phyloP scores from a whole-genome alignment of 2,329 filamentous ascomycete species.

The Rhynchosporium agropyri region DNA sequence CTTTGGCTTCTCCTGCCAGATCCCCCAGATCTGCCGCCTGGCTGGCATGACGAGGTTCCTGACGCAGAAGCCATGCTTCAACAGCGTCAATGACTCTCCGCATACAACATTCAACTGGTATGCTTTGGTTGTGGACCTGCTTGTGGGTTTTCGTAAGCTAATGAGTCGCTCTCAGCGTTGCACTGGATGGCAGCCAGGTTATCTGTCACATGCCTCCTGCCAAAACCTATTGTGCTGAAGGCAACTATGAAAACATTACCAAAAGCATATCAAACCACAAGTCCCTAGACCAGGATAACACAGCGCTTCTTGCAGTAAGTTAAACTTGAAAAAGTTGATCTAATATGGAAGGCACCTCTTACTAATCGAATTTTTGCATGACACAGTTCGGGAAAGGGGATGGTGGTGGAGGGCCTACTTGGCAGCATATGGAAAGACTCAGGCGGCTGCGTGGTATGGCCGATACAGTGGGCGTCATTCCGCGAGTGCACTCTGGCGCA shows the following conservation, averaged over 20 bases:
- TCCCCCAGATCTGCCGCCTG: conserved; percentile 89
- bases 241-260: conserved; percentile 91
- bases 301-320: conserved; percentile 72
- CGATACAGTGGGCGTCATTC: conserved; percentile 81
- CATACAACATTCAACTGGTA: conserved; percentile 95
- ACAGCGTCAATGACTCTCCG: conserved; percentile 99
- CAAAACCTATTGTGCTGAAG: conserved; percentile 93
- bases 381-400: conserved; percentile 85
- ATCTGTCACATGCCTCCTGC: conserved; percentile 96
- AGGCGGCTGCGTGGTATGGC: conserved; percentile 88
- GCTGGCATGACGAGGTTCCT: conserved; percentile 97
- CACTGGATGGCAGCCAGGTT: conserved; percentile 92
- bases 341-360: background rate
- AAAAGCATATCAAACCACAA: conserved; percentile 91
- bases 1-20: conserved; percentile 93
- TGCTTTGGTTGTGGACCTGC: background rate
- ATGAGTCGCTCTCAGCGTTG: conserved; percentile 56
- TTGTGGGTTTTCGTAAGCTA: background rate
- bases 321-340: background rate
- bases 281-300: conserved; percentile 89
- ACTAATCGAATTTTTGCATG: background rate
- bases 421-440: conserved; percentile 92
- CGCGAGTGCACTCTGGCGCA: conserved; percentile 83
- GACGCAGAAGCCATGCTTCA: conserved; percentile 98
- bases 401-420: conserved; percentile 92